These are phyloP conservation scores for Termitomyces sp. DNA, from an alignment of 768 basidiomycete species.

Conservation along the genomic window DNA sequence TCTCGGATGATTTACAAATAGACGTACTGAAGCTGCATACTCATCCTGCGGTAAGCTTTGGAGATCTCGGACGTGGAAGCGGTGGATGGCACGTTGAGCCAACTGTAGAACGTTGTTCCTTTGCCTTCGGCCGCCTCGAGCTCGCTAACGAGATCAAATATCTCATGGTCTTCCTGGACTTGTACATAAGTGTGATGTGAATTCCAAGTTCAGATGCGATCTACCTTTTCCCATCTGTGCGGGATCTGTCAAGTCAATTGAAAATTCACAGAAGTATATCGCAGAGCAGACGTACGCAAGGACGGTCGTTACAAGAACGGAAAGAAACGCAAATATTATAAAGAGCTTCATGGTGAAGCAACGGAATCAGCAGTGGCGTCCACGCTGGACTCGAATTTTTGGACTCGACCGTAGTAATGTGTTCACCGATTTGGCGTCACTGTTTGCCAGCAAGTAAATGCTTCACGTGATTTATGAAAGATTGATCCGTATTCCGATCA, in stretches of 20 bases:
- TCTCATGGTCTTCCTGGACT: constrained; percentile 89
- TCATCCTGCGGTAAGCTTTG: constrained; percentile 90
- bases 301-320: constrained; percentile 47
- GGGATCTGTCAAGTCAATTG: constrained; percentile 5
- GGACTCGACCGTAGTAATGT: too few species aligned
- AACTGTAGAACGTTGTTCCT: constrained; percentile 94
- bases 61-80: constrained; percentile 76
- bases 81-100: constrained; percentile 75
- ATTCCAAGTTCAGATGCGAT: constrained; percentile 1
- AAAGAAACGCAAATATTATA: constrained; percentile 44
- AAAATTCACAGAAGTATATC: background rate
- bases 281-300: constrained; percentile 50
- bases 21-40: constrained; percentile 84
- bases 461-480: constrained; percentile 7
- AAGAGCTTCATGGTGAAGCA: constrained; percentile 47
- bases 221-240: constrained; percentile 69
- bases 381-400: background rate
- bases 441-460: constrained; percentile 5
- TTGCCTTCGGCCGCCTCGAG: constrained; percentile 86
- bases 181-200: background rate
- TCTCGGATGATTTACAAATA: background rate
- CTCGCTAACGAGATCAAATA: constrained; percentile 87
- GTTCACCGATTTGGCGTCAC: background rate
- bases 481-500: constrained; percentile 3
- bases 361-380: background rate